Evolutionary conservation across 805 yeast genomes (phyloP).

Genomic region (Yamadazyma tumulicola): DNA sequence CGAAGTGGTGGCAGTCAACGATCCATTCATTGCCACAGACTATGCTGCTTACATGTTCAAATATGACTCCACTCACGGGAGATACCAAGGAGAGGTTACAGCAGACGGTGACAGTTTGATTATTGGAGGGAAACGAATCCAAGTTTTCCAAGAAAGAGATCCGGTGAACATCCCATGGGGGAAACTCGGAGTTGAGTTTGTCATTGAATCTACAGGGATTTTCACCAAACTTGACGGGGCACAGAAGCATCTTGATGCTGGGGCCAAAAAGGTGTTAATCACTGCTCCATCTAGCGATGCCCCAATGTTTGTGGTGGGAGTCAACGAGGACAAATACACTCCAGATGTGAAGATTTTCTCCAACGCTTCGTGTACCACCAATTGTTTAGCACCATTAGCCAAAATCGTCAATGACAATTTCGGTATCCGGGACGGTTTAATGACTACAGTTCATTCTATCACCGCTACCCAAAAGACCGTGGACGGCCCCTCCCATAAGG

Average conservation of each 20-base stretch:
- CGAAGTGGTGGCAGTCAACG: constrained; percentile 31
- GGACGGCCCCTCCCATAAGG: constrained; percentile 37
- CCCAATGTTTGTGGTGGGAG: constrained; percentile 36
- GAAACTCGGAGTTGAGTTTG: constrained; percentile 27
- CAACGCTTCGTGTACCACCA: constrained; percentile 37
- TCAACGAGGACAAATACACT: constrained; percentile 31
- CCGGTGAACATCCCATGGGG: constrained; percentile 35
- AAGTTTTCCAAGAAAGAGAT: constrained; percentile 33
- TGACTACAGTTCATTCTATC: constrained; percentile 36
- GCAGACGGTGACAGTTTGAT: constrained; percentile 20
- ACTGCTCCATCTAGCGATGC: constrained; percentile 35
- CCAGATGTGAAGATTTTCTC: constrained; percentile 30
- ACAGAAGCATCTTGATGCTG: constrained; percentile 34
- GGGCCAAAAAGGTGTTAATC: constrained; percentile 34
- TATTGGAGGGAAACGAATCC: constrained; percentile 26
- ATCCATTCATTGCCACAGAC: constrained; percentile 33
- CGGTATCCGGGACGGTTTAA: constrained; percentile 34
- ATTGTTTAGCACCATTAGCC: constrained; percentile 37
- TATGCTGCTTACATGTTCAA: constrained; percentile 36
- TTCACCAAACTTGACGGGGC: constrained; percentile 34
- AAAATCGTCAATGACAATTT: constrained; percentile 33
- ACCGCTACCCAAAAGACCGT: constrained; percentile 37
- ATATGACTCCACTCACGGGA: constrained; percentile 36
- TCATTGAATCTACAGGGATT: constrained; percentile 34
- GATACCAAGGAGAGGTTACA: constrained; percentile 26